Percentiles rank a stretch among this genome's conserved stretches.
These are phyloP conservation scores for Alternaria novae-zelandiae DNA, from an alignment of 2,329 filamentous ascomycete species.

Conservation along the genomic window DNA sequence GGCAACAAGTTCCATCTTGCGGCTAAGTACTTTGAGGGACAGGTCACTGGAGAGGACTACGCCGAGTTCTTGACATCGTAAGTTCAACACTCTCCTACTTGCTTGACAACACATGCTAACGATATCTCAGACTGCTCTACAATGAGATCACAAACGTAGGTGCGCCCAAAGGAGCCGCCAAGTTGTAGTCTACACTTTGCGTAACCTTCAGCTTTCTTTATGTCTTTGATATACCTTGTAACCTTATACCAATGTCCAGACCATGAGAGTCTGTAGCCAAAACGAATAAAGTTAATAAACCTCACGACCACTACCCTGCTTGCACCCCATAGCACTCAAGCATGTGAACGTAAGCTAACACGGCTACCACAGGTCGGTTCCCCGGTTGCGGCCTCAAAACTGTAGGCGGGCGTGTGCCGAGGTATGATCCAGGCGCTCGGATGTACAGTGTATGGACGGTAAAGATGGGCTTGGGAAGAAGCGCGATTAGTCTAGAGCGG, in stretches of 20 bases:
- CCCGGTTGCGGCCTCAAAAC: slow-evolving; percentile 20
- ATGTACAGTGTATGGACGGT: background rate
- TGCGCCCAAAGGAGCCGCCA: slow-evolving; percentile 61
- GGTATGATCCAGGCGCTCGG: background rate
- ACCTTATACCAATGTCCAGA: slow-evolving; percentile 19
- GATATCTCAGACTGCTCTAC: slow-evolving; percentile 72
- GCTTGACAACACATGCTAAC: slow-evolving; percentile 17
- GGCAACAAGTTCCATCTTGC: slow-evolving; percentile 93
- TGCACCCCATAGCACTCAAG: background rate
- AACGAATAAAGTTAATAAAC: slow-evolving; percentile 12
- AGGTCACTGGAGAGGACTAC: slow-evolving; percentile 97
- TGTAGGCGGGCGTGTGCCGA: slow-evolving; percentile 17
- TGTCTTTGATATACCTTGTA: background rate
- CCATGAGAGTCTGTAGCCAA: background rate
- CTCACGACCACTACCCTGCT: background rate
- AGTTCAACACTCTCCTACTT: slow-evolving; percentile 46
- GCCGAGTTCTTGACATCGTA: slow-evolving; percentile 92
- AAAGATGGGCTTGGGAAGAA: background rate
- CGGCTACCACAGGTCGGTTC: slow-evolving; percentile 13
- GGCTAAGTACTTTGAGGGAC: slow-evolving; percentile 87
- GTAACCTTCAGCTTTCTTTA: too few species aligned
- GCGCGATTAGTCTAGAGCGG: background rate
- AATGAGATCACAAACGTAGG: slow-evolving; percentile 84
- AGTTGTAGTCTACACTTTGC: slow-evolving; percentile 43
- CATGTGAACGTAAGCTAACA: slow-evolving; percentile 23